These are phyloP conservation scores for Diplodia corticola DNA, from an alignment of 2,329 filamentous ascomycete genomes.

Conservation along the genomic window DNA sequence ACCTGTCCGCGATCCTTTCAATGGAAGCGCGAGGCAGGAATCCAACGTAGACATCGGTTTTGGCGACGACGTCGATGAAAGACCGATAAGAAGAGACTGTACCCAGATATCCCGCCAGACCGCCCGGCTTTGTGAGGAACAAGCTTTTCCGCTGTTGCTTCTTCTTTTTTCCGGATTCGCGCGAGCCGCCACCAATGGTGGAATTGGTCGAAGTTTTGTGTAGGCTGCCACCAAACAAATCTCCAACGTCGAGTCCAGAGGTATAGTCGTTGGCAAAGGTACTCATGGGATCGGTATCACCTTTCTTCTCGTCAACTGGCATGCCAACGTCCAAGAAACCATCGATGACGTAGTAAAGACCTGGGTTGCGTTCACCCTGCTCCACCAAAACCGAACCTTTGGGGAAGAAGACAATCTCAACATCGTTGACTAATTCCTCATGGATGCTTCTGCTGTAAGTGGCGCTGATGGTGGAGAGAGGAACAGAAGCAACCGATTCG, in stretches of 20 bases:
- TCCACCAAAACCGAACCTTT: constrained; percentile 93
- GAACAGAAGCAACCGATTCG: constrained; percentile 70
- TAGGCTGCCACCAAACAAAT: constrained; percentile 29
- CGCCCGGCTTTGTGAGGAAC: constrained; percentile 90
- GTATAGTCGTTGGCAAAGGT: constrained; percentile 37
- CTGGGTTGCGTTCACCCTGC: constrained; percentile 94
- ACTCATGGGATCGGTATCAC: constrained; percentile 46
- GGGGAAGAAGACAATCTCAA: constrained; percentile 97
- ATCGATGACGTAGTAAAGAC: constrained; percentile 95
- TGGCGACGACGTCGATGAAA: constrained; percentile 94
- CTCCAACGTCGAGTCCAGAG: constrained; percentile 38
- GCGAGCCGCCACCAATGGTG: constrained; percentile 25
- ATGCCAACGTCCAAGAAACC: constrained; percentile 94
- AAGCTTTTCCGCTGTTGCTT: constrained; percentile 68
- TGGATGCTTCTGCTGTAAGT: constrained; percentile 47
- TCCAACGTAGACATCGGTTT: constrained; percentile 97
- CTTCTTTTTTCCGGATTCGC: constrained; percentile 40
- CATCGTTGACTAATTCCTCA: constrained; percentile 83
- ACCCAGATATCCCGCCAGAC: constrained; percentile 89
- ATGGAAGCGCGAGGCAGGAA: constrained; percentile 84
- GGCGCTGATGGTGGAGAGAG: constrained; percentile 52
- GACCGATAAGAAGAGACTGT: constrained; percentile 94
- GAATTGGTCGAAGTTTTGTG: constrained; percentile 32
- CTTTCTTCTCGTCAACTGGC: constrained; percentile 65
- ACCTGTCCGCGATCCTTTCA: constrained; percentile 88